A percentile compares a stretch with the other conserved stretches of the same genome.
Conservation (phyloP, 495 filamentous ascomycete species). For the Rusavskia elegans region DNA sequence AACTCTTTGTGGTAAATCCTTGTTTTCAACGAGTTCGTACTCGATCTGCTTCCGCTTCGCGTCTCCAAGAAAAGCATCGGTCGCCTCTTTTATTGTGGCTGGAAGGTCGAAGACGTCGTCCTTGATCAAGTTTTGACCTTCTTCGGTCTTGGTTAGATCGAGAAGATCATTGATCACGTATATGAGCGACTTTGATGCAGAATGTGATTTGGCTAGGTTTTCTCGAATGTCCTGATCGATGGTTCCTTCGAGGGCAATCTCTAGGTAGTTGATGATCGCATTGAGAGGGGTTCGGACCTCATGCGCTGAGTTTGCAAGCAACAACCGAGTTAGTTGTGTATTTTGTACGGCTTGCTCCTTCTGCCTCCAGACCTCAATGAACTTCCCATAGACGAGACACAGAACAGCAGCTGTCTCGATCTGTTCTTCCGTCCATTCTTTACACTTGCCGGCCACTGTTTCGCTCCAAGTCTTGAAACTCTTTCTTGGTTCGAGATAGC, state of each 20-base stretch:
- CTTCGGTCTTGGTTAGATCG: slow-evolving; percentile 80
- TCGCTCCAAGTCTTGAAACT: slow-evolving; percentile 69
- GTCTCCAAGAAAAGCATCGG: slow-evolving; percentile 56
- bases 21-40: slow-evolving; percentile 50
- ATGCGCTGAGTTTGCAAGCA: slow-evolving; percentile 86
- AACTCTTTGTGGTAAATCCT: slow-evolving; percentile 54
- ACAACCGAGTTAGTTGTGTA: slow-evolving; percentile 61
- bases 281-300: slow-evolving; percentile 90
- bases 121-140: slow-evolving; percentile 64
- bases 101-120: slow-evolving; percentile 67
- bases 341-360: slow-evolving; percentile 75
- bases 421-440: slow-evolving; percentile 42
- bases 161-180: slow-evolving; percentile 94
- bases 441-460: slow-evolving; percentile 56
- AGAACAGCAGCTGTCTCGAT: slow-evolving; percentile 80
- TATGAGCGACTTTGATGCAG: slow-evolving; percentile 88
- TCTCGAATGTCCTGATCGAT: slow-evolving; percentile 76
- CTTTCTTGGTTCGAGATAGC: slow-evolving; percentile 57
- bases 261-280: slow-evolving; percentile 91
- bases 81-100: slow-evolving; percentile 58
- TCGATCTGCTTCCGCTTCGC: slow-evolving; percentile 58
- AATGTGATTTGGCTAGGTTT: slow-evolving; percentile 74
- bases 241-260: slow-evolving; percentile 77
- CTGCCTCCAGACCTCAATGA: slow-evolving; percentile 86
- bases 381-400: slow-evolving; percentile 81